Base-by-base conservation (phyloP, 257 asterid species). In the Nicotiana otophora region DNA sequence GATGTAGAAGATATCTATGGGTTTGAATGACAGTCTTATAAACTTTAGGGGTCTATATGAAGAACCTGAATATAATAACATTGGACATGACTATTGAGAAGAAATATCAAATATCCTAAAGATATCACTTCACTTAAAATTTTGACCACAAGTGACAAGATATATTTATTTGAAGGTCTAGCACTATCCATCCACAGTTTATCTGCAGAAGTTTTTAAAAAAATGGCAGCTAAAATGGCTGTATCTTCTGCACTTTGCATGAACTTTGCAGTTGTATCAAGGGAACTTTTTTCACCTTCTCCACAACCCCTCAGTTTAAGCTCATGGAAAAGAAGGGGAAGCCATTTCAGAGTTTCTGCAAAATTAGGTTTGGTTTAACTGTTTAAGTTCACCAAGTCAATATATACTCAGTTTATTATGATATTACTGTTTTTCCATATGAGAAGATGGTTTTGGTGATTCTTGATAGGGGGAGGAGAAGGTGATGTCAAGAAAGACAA, bases 401-500 rank as follows among this genome's bases (percentile, higher is more conserved):
- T 48, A 62, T 28, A 36, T 64, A 31, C 34, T 3, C 34, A 20
- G 16, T 67, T 75, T 36, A 20, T 53, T 36, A 30, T 78, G 19
- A 2, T 74, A 81, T 5, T 33, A 9, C 4, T n/a, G n/a, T 77
- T 78, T 57, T 64, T 33, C 42, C 8, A 61, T 78, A n/a, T 36
- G 62, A 15, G 42, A 17, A n/a, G 1, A 16, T 17, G 31, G 30
- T 17, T n/a, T 0, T 58, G 23, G 63, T 30, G 54, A 23, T 34
- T 31, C 67, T 83, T 39, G 81, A 51, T 85, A 90, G 97, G 97
- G 28, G 98, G 93, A 79, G 95, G 93, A 70, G 97, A 91, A 58
- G 96, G 88, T 54, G 99, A 89, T 69, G 58, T 81, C 80, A 94
- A 90, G 87, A 90, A 90, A 87, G 94, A 82, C 54, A 94, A 94